These are phyloP conservation scores for Ganoderma lingzhi DNA, from an alignment of 1,284 basidiomycete species.

Conservation along the genomic window DNA sequence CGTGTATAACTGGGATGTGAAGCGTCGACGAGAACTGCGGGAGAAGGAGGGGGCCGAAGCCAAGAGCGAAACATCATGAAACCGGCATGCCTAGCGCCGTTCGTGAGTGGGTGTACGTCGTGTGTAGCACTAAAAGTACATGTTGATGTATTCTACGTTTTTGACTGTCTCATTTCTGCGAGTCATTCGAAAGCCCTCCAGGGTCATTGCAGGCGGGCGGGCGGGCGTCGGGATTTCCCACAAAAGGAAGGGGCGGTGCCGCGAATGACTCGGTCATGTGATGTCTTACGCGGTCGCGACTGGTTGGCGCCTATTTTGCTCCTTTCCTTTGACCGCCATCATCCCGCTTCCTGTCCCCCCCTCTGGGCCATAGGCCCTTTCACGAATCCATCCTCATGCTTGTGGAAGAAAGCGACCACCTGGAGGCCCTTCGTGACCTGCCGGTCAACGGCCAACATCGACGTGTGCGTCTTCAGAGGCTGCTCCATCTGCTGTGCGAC, in stretches of 20 bases:
- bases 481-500: constrained; percentile 17
- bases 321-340: constrained; percentile 17
- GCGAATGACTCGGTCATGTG: constrained; percentile 24
- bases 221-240: background rate
- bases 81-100: background rate
- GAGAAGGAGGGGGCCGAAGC: constrained; percentile 48
- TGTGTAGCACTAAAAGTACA: background rate
- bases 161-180: background rate
- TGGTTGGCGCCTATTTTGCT: background rate
- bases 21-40: constrained; percentile 73
- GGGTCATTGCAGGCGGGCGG: background rate
- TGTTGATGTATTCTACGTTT: background rate
- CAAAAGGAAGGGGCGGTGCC: background rate
- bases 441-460: constrained; percentile 12
- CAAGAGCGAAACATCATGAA: constrained; percentile 25
- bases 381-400: constrained; percentile 13
- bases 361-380: no score
- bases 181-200: background rate
- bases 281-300: constrained; percentile 22
- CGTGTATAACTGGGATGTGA: constrained; percentile 97
- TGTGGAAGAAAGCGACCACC: constrained; percentile 23
- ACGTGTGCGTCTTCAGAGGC: background rate
- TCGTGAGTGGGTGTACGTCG: background rate
- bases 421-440: constrained; percentile 16
- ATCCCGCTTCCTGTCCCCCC: constrained; percentile 4